These are phyloP conservation scores for Haberlea rhodopensis DNA, from an alignment of 257 asterid species.

Conservation along the genomic window DNA sequence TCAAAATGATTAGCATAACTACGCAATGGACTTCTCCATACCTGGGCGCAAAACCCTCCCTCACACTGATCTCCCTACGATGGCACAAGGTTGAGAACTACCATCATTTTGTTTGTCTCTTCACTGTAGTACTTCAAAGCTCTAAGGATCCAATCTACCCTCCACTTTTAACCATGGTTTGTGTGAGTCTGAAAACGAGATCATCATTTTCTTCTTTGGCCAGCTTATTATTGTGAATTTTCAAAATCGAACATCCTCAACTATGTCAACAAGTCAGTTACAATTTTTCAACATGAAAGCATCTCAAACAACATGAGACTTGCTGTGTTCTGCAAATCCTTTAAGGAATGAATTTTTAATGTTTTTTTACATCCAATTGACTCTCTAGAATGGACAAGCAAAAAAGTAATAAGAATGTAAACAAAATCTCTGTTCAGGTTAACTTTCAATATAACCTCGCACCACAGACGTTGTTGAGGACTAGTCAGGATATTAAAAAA, in stretches of 20 bases:
- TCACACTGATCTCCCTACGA: not conserved
- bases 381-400: no score
- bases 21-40: not conserved
- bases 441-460: not conserved
- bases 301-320: constrained; percentile 39
- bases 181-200: not conserved
- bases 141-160: constrained; percentile 41
- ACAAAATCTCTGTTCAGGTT: not conserved
- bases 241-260: not conserved
- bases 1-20: not conserved
- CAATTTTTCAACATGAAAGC: constrained; percentile 24
- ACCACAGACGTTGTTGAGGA: not conserved
- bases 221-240: constrained; percentile 4
- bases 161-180: constrained; percentile 21
- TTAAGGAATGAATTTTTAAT: constrained; percentile 28
- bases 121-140: not conserved
- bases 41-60: not conserved
- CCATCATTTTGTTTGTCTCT: no score
- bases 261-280: not conserved
- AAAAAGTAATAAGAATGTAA: not conserved
- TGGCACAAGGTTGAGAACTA: not conserved
- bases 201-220: constrained; percentile 1
- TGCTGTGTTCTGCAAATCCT: constrained; percentile 31
- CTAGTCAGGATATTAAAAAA: not conserved
- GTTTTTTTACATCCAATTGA: no score